A percentile compares a stretch with the other conserved stretches of the same genome.
These are phyloP conservation scores for Exidia glandulosa DNA, from an alignment of 768 basidiomycete species.

Conservation along the genomic window DNA sequence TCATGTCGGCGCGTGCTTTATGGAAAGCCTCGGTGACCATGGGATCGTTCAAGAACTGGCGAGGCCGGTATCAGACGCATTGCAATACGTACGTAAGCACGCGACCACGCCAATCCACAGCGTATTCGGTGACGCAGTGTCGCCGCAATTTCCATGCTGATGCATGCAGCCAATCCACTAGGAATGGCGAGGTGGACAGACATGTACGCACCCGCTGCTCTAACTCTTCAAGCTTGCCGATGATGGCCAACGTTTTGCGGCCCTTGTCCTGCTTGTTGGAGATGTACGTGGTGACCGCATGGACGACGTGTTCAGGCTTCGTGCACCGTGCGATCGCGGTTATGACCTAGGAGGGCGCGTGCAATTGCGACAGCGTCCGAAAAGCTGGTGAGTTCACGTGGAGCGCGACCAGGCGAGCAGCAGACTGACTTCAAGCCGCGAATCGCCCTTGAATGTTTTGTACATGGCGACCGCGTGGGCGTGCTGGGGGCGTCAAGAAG, in stretches of 20 bases:
- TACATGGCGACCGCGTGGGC: background rate
- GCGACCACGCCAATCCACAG: too few species aligned
- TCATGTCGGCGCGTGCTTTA: background rate
- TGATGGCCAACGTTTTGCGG: background rate
- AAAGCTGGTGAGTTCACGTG: too few species aligned
- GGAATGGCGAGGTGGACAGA: too few species aligned
- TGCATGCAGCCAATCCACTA: too few species aligned
- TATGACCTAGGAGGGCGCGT: too few species aligned
- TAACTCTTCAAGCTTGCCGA: background rate
- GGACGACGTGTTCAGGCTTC: background rate
- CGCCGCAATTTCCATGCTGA: too few species aligned
- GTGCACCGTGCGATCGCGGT: background rate
- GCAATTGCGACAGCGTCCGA: too few species aligned
- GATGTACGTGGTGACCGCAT: background rate
- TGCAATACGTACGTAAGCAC: too few species aligned
- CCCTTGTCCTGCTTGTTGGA: background rate
- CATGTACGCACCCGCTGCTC: background rate
- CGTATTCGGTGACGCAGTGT: background rate
- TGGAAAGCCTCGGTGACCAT: background rate
- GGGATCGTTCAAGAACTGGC: background rate
- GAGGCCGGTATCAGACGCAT: too few species aligned
- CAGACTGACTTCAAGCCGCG: background rate
- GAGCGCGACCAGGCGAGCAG: too few species aligned
- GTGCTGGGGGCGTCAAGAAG: background rate
- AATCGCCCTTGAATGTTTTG: background rate